These are phyloP conservation scores for Candida xyloterini DNA, from an alignment of 805 yeast species.

Conservation along the genomic window DNA sequence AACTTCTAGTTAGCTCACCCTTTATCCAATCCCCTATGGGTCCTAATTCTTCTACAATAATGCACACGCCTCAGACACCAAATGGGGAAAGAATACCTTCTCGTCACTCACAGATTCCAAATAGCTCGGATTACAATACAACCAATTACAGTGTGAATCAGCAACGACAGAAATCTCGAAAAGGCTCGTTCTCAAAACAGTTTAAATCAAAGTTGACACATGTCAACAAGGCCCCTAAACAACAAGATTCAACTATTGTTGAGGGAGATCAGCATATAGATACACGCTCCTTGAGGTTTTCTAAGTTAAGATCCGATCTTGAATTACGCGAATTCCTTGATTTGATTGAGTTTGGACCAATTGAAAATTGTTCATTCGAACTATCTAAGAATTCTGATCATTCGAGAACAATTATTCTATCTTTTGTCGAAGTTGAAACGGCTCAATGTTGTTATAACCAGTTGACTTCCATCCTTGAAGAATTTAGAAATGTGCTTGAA, in stretches of 20 bases:
- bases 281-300: constrained; percentile 23
- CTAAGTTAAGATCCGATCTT: constrained; percentile 19
- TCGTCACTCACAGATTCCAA: background rate
- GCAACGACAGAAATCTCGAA: constrained; percentile 3
- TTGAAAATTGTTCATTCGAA: constrained; percentile 52
- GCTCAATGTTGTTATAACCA: constrained; percentile 24
- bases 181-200: constrained; percentile 18
- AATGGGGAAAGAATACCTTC: constrained; percentile 5
- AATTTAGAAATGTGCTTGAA: constrained; percentile 30
- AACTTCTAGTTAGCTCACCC: constrained; percentile 59
- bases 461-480: constrained; percentile 14
- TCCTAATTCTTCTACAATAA: background rate
- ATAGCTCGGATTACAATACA: background rate
- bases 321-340: constrained; percentile 33
- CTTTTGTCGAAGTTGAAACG: constrained; percentile 25
- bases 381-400: constrained; percentile 19
- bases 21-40: constrained; percentile 42
- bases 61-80: constrained; percentile 9
- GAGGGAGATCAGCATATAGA: background rate
- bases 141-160: background rate
- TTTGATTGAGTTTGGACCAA: constrained; percentile 54
- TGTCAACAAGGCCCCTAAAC: constrained; percentile 8
- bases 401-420: constrained; percentile 17
- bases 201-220: constrained; percentile 19
- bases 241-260: background rate